phyloP scores from a whole-genome alignment of 306 rosid genomes.

The Prunus fruticosa region DNA sequence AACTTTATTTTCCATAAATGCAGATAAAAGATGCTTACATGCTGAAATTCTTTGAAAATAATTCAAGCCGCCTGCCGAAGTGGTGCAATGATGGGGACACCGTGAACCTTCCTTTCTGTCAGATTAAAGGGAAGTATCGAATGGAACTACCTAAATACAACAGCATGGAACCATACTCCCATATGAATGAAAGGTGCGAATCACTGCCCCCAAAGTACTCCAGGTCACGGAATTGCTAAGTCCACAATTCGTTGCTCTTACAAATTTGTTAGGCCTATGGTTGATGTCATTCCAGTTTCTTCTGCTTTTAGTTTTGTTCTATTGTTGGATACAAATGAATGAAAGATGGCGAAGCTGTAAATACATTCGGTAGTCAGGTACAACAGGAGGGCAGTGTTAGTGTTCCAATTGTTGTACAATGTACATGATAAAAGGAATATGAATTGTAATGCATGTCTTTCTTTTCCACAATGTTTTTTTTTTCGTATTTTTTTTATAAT shows the following conservation, averaged over 20 bases:
- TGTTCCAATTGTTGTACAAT: not conserved
- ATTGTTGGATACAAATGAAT: constrained; percentile 7
- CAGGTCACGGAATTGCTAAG: constrained; percentile 62
- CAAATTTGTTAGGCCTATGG: not conserved
- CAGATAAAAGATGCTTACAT: constrained; percentile 94
- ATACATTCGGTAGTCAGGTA: not conserved
- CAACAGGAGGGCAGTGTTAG: not conserved
- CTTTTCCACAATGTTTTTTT: not conserved
- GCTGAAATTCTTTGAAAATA: constrained; percentile 78
- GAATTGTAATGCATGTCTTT: not conserved
- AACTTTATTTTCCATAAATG: constrained; percentile 28
- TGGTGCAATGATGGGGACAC: constrained; percentile 90
- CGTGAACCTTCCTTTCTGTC: constrained; percentile 86
- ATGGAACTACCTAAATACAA: constrained; percentile 90
- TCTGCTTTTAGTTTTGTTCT: not conserved
- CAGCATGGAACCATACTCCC: constrained; percentile 66
- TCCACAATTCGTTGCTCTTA: constrained; percentile 6
- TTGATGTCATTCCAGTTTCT: not conserved
- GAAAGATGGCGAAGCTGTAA: constrained; percentile 17
- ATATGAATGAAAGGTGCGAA: constrained; percentile 95
- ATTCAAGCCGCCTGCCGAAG: constrained; percentile 76
- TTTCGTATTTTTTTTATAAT: not conserved
- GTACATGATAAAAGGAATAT: not conserved
- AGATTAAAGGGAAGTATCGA: constrained; percentile 81
- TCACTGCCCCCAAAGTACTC: constrained; percentile 81